These are phyloP conservation scores for Penicillium sp. DNA, from an alignment of 2,329 filamentous ascomycete genomes.

Conservation along the genomic window DNA sequence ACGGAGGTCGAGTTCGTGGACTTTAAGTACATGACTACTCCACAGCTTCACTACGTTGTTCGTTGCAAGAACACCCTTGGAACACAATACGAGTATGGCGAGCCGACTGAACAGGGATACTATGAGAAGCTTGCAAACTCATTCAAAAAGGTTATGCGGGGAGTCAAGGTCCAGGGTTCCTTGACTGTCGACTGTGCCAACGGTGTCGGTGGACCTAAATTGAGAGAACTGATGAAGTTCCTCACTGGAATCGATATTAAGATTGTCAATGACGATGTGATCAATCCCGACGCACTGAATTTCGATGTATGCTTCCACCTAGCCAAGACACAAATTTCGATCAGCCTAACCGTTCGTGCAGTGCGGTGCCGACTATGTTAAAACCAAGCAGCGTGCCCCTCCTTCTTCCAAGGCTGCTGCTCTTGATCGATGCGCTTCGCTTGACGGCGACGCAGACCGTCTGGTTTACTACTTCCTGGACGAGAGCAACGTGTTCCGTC, in stretches of 20 bases:
- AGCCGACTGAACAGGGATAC: conserved; percentile 86
- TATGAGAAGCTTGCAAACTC: conserved; percentile 87
- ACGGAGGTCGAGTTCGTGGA: conserved; percentile 73
- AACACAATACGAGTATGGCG: conserved; percentile 82
- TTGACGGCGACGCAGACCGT: conserved; percentile 94
- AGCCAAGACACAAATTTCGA: background rate
- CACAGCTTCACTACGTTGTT: conserved; percentile 96
- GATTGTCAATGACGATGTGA: conserved; percentile 88
- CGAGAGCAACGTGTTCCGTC: conserved; percentile 76
- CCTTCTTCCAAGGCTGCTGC: conserved; percentile 74
- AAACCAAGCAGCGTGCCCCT: conserved; percentile 91
- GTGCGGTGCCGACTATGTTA: conserved; percentile 96
- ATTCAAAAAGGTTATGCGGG: conserved; percentile 78
- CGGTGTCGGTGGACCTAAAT: conserved; percentile 89
- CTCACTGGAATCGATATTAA: conserved; percentile 76
- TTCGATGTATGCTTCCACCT: conserved; percentile 62
- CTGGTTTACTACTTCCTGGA: conserved; percentile 94
- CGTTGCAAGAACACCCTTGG: conserved; percentile 91
- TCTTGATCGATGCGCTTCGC: conserved; percentile 79
- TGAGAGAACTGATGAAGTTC: conserved; percentile 80
- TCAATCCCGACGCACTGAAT: conserved; percentile 86
- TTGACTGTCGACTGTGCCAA: conserved; percentile 94
- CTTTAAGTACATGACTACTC: conserved; percentile 89
- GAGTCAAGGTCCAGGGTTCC: conserved; percentile 69
- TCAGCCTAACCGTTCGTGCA: conserved; percentile 39